Evolutionary conservation across 768 basidiomycete species (phyloP), one percentile per base, ranked within the genome.

Genomic region (Pholiota microspora): DNA sequence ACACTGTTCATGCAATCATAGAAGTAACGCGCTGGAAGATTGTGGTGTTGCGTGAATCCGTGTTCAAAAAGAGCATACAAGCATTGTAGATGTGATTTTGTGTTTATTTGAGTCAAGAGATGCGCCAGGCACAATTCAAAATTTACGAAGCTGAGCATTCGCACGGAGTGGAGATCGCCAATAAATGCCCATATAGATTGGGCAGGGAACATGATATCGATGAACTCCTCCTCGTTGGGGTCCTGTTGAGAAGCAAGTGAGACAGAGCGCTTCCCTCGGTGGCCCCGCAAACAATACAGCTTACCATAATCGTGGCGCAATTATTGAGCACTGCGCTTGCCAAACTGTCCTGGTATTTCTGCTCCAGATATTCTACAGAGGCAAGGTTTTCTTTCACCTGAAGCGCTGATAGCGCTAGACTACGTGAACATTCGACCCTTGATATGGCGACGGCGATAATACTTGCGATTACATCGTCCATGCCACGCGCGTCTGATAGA

Each of bases 111-210:
- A 15, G 32, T n/a, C 27, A 54, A 12, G 29, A 58, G 35, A 10
- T 45, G 32, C 2, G 18, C 21, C 2, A 44, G 27, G 24, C 34
- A 46, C 7, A 12, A 12, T n/a, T 51, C 49, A 28, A 58, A 58
- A 12, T 21, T 7, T 0, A 7, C 12, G 29, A 42, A 56, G 4
- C 45, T 42, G 7, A 59, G 18, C 15, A 56, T 32, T 16, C 42
- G 40, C n/a, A 53, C 31, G 8, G 51, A 56, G 10, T 28, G 31
- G 4, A 59, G n/a, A 16, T 59, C 58, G 15, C 58, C 54, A 13
- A 59, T 46, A 32, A 56, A 53, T 7, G 54, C 50, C 27, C 46
- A 34, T 7, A 59, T 38, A 7, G 58, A n/a, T n/a, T n/a, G n/a
- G n/a, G n/a, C n/a, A n/a, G n/a, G n/a, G n/a, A n/a, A n/a, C n/a